A percentile compares a stretch with the other conserved stretches of the same genome.
These are phyloP conservation scores for Dicorynia guianensis DNA, from an alignment of 306 rosid species.

Conservation along the genomic window DNA sequence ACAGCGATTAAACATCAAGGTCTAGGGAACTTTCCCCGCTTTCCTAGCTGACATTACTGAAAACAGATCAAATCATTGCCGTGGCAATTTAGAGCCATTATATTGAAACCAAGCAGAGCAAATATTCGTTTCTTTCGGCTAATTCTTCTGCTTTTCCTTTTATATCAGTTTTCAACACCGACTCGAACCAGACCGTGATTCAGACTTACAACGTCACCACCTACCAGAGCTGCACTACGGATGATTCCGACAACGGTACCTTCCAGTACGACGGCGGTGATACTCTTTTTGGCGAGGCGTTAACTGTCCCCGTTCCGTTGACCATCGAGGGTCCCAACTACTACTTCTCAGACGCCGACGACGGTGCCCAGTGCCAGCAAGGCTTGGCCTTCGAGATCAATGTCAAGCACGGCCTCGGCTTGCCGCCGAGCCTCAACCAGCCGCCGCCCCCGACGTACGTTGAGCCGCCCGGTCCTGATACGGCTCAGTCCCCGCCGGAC, in stretches of 20 bases:
- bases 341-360: constrained; percentile 73
- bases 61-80: no score
- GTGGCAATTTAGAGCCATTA: no score
- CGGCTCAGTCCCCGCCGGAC: constrained; percentile 54
- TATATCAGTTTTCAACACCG: constrained; percentile 74
- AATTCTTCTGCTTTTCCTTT: neutral
- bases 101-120: no score
- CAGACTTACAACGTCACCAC: constrained; percentile 73
- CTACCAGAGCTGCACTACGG: constrained; percentile 61
- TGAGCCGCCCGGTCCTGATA: constrained; percentile 61
- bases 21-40: no score
- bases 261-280: constrained; percentile 54
- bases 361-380: constrained; percentile 66
- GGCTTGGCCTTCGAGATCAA: constrained; percentile 81
- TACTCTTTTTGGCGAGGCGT: constrained; percentile 38
- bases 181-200: constrained; percentile 78
- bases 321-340: constrained; percentile 61
- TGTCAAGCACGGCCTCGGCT: constrained; percentile 69
- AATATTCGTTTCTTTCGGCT: neutral
- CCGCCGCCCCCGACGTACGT: constrained; percentile 89
- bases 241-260: constrained; percentile 65
- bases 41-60: no score
- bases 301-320: constrained; percentile 69
- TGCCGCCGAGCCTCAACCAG: constrained; percentile 86
- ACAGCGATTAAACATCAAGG: no score